These are phyloP conservation scores for Ogataea ganodermae DNA, from an alignment of 805 yeast species.

Conservation along the genomic window DNA sequence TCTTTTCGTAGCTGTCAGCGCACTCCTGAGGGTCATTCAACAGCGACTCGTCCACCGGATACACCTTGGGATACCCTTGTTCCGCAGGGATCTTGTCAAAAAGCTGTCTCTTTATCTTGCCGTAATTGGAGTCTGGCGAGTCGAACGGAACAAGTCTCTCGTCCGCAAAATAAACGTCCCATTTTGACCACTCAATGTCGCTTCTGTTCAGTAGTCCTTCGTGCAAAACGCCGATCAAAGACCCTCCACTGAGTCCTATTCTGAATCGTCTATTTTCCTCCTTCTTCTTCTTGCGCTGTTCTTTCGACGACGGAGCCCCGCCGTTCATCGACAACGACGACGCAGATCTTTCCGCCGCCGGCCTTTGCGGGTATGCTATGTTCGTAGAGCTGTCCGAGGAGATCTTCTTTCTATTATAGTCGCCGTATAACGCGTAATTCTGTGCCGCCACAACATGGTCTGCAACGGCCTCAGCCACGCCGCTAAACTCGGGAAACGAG, in stretches of 20 bases:
- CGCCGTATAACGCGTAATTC: slow-evolving; percentile 57
- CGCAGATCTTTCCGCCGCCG: slow-evolving; percentile 13
- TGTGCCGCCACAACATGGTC: slow-evolving; percentile 92
- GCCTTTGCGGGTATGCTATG: slow-evolving; percentile 4
- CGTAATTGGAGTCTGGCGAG: slow-evolving; percentile 82
- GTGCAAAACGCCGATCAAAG: slow-evolving; percentile 79
- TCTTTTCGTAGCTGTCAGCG: slow-evolving; percentile 90
- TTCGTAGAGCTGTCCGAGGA: neutral
- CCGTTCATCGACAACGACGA: slow-evolving; percentile 18
- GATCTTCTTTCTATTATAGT: slow-evolving; percentile 24
- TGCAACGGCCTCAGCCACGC: slow-evolving; percentile 96
- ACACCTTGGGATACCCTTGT: slow-evolving; percentile 64
- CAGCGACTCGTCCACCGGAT: slow-evolving; percentile 76
- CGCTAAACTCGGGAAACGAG: slow-evolving; percentile 86
- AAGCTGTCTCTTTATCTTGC: slow-evolving; percentile 80
- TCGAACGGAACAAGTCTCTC: slow-evolving; percentile 91
- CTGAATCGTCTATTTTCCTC: slow-evolving; percentile 73
- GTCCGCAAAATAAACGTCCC: slow-evolving; percentile 97
- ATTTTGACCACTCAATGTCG: slow-evolving; percentile 81
- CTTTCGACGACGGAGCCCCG: slow-evolving; percentile 21
- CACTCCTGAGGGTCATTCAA: slow-evolving; percentile 85
- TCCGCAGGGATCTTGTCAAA: slow-evolving; percentile 66
- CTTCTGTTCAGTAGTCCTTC: slow-evolving; percentile 78
- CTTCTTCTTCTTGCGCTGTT: slow-evolving; percentile 48
- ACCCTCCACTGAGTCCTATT: slow-evolving; percentile 92